Conservation (phyloP, 345 rosid species). For the Turritis glabra region DNA sequence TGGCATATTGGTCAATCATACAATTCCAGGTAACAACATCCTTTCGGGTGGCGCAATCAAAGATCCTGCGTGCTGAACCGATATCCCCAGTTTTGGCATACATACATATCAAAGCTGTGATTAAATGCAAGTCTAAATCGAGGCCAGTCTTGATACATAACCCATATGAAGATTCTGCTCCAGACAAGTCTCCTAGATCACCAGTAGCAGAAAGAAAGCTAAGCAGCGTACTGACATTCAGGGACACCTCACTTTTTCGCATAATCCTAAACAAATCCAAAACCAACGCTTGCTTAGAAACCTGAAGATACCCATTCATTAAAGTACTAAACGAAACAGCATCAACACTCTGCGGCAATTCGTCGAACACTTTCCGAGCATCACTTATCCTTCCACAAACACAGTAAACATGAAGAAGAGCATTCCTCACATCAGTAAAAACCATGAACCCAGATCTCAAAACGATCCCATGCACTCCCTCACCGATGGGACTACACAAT, state of each 20-base stretch:
- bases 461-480: conserved; percentile 54
- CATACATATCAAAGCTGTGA: conserved; percentile 57
- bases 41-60: conserved; percentile 45
- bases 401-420: conserved; percentile 49
- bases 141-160: conserved; percentile 52
- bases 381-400: conserved; percentile 36
- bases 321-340: conserved; percentile 57
- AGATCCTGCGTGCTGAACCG: conserved; percentile 46
- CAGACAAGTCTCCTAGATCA: conserved; percentile 43
- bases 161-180: conserved; percentile 51
- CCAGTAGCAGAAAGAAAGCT: conserved; percentile 42
- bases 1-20: conserved; percentile 63
- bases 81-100: conserved; percentile 49
- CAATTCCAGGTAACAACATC: conserved; percentile 68
- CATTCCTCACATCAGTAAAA: conserved; percentile 51
- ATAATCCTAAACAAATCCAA: conserved; percentile 45
- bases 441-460: conserved; percentile 51
- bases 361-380: conserved; percentile 64
- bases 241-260: conserved; percentile 31
- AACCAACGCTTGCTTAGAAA: conserved; percentile 39
- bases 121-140: conserved; percentile 42
- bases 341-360: conserved; percentile 48
- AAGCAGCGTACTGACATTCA: conserved; percentile 48
- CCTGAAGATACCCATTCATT: conserved; percentile 53
- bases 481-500: conserved; percentile 35